Base-by-base conservation (phyloP, 1,284 basidiomycete genomes). In the Ceratobasidium sp. region DNA sequence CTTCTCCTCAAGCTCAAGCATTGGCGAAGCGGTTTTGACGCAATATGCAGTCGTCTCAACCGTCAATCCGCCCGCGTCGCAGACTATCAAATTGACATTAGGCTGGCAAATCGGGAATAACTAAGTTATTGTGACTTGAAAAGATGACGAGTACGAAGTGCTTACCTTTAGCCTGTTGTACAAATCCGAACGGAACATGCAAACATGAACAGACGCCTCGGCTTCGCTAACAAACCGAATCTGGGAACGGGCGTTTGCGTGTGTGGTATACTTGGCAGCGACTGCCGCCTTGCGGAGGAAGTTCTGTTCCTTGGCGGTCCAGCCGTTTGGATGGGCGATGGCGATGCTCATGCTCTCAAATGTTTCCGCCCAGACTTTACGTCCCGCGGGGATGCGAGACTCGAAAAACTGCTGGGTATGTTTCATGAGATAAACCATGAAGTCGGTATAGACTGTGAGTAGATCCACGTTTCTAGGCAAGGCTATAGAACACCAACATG, bases 61-160 rank as follows among this genome's bases (percentile, higher is more conserved):
- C 0, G 74, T 76, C 13, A 64, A 73, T 9, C 74, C 74, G 21
- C 75, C 75, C 9, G 74, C 74, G 55, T 76, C 75, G n/a, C 63
- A 70, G n/a, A 76, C 72, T 26, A 66, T 41, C 43, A 76, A 73
- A 18, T 49, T 73, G 14, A 49, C 32, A 28, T 69, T 59, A 2
- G 55, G 30, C 50, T 67, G 38, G 38, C n/a, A 57, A 38, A 32
- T n/a, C n/a, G 38, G 18, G n/a, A n/a, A 16, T 9, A 9, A 23
- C 16, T n/a, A 11, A 11, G n/a, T 28, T 49, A 21, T 16, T 23
- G 30, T 11, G 9, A 72, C 26, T 58, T 41, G 35, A 1, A 16
- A 23, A 28, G 21, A 5, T 23, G 38, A 11, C 11, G 9, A n/a
- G 18, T n/a, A 64, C 35, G 21, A 21, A 16, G 30, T 43, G 23